Conservation (phyloP, 345 rosid genomes). For the Draba incana region DNA sequence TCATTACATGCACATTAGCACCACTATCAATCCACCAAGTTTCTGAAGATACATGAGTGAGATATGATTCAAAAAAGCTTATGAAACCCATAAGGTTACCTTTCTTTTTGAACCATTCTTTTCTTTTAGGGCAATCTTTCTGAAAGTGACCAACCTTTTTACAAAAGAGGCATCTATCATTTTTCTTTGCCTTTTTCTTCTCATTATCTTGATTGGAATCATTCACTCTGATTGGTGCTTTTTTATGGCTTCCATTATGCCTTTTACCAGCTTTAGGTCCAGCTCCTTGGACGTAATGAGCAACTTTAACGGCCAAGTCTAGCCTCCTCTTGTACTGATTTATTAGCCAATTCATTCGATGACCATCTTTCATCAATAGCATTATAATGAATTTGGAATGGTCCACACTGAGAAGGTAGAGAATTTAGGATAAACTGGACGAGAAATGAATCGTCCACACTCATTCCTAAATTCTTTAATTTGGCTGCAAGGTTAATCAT, state of each 20-base stretch:
- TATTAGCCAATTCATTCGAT: constrained; percentile 5
- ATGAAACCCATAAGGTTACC: not conserved
- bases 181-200: constrained; percentile 1
- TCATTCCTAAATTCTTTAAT: too few species aligned
- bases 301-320: not conserved
- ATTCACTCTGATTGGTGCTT: not conserved
- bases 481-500: too few species aligned
- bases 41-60: not conserved
- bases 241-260: not conserved
- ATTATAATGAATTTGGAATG: constrained; percentile 6
- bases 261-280: not conserved
- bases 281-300: constrained; percentile 8
- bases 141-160: too few species aligned
- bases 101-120: not conserved
- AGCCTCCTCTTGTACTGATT: constrained; percentile 1
- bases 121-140: constrained; percentile 3
- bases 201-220: not conserved
- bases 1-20: constrained; percentile 2
- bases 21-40: not conserved
- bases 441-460: too few species aligned
- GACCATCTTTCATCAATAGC: not conserved
- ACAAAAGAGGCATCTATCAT: not conserved
- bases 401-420: too few species aligned
- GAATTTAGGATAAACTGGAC: too few species aligned
- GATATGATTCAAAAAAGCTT: not conserved